phyloP scores from a whole-genome alignment of 1,284 basidiomycete genomes.

The Moniliella sp. region DNA sequence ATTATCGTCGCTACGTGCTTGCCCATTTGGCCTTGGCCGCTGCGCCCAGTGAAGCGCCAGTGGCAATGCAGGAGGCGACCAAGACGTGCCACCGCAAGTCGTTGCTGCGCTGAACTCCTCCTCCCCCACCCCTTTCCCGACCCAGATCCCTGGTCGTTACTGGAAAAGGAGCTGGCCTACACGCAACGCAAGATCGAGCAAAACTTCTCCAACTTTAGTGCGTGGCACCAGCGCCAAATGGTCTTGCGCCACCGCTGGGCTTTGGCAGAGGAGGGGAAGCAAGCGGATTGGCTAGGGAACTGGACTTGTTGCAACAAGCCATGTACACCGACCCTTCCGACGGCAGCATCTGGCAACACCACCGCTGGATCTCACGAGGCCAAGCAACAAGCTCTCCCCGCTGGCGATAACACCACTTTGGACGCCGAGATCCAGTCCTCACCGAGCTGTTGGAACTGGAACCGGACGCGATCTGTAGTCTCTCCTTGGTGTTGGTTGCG shows the following conservation, averaged over 20 bases:
- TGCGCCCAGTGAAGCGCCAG: too few species aligned
- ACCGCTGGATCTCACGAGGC: slow-evolving; percentile 68
- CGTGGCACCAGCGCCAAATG: slow-evolving; percentile 67
- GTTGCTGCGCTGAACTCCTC: background rate
- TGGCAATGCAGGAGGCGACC: too few species aligned
- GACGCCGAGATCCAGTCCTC: slow-evolving; percentile 60
- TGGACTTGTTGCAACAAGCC: slow-evolving; percentile 73
- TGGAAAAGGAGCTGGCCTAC: slow-evolving; percentile 13
- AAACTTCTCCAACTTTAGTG: slow-evolving; percentile 92
- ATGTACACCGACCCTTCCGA: slow-evolving; percentile 90
- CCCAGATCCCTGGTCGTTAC: too few species aligned
- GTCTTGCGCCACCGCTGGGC: background rate
- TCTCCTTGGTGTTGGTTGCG: too few species aligned
- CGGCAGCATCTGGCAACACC: slow-evolving; percentile 93
- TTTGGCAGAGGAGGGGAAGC: too few species aligned
- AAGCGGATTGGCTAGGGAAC: slow-evolving; percentile 39
- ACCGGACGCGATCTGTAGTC: slow-evolving; percentile 73
- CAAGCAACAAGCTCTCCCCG: background rate
- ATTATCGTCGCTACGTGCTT: slow-evolving; percentile 21
- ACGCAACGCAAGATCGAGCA: slow-evolving; percentile 73
- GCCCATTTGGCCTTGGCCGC: slow-evolving; percentile 9
- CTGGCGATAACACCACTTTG: too few species aligned
- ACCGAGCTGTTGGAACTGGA: slow-evolving; percentile 70
- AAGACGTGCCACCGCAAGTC: background rate
- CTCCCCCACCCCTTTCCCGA: slow-evolving; percentile 1